Evolutionary conservation across 73 alveolate genomes (phyloP).

Genomic region (Tetrahymena borealis): DNA sequence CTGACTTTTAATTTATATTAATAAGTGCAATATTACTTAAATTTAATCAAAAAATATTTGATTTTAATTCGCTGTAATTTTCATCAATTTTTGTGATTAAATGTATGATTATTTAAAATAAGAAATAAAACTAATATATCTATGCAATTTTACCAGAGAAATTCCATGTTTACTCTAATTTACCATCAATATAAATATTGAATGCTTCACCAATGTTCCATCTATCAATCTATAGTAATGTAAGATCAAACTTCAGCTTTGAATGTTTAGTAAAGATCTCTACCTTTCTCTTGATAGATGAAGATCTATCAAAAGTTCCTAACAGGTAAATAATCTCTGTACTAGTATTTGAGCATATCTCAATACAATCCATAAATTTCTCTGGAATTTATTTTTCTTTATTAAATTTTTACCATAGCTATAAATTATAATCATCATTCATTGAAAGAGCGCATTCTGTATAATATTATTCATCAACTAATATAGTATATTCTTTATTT

Average conservation of each 20-base stretch:
- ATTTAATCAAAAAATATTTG: no score
- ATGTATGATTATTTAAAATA: no score
- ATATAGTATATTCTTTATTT: neutral
- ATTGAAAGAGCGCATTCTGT: neutral
- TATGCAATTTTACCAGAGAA: neutral
- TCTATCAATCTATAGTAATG: neutral
- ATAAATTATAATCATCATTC: neutral
- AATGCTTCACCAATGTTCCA: neutral
- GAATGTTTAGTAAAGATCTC: neutral
- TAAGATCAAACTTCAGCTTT: neutral
- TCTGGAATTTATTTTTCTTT: neutral
- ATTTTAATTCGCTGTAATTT: no score
- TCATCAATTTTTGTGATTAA: no score
- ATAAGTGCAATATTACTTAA: no score
- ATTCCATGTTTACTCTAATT: neutral
- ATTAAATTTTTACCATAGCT: neutral
- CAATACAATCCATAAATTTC: neutral
- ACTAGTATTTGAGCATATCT: neutral
- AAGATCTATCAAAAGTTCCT: neutral
- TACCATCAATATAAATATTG: neutral
- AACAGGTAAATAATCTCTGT: neutral
- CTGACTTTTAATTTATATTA: no score
- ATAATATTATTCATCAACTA: neutral
- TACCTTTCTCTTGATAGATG: neutral
- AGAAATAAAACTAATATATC: no score